Evolutionary conservation across 2,329 filamentous ascomycete genomes (phyloP), one percentile per base, ranked within the genome.

Genomic region (Hypoxylon sp.): DNA sequence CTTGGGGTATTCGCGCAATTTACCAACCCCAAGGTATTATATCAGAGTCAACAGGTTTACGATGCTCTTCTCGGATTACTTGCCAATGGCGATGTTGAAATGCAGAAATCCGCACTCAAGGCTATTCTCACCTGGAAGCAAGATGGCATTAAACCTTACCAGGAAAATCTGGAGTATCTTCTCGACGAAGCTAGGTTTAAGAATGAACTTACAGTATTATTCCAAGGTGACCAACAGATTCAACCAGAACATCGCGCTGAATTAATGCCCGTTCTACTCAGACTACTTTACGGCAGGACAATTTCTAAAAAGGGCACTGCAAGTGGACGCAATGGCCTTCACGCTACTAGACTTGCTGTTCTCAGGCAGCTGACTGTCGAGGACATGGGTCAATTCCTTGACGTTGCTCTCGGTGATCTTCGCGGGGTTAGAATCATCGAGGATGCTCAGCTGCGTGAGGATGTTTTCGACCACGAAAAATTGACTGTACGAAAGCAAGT

Each of bases 151-250:
- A 87, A 86, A 66, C 86, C 90, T 0, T 97, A 98, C 76, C 89
- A 94, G 74, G 94, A 98, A 73, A 93, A 95, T 73, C 81, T 99
- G 25, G 87, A 94, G 69, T 95, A 94, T 74, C 85, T 99, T 1
- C 87, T 98, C 7, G 96, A 99, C 72, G 96, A 98, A 70, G 90
- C 92, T 25, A 89, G 93, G 54, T 97, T 98, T 81, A 93, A 94
- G 76, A 96, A 98, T 76, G 95, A 98, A 78, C 86, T 99, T n/a
- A 91, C 94, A 0, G 89, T 96, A 3, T 92, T 99, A 71, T 87
- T 99, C 59, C 91, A 94, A 76, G 88, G 91, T 14, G 90, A 92
- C 17, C 90, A 90, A 64, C 81, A 90, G 61, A 91, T 98, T 71
- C 90, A 91, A 72, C 83, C 90, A 6, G 88, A 91, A 56, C 94